Evolutionary conservation across 768 basidiomycete species (phyloP).

Genomic region (Paxillus ammoniavirescens): DNA sequence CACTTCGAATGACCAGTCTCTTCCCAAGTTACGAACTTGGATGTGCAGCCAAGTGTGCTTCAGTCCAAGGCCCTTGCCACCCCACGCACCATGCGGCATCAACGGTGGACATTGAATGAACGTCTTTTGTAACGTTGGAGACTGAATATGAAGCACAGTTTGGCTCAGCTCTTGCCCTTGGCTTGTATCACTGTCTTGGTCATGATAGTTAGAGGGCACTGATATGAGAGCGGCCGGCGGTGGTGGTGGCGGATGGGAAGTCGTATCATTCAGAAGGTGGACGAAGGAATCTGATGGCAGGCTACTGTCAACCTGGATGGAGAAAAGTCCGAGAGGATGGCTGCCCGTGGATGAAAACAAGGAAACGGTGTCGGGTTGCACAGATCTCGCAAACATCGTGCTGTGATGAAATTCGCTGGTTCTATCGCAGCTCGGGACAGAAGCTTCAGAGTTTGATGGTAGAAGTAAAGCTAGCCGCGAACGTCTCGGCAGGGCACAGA

Average conservation of each 20-base stretch:
- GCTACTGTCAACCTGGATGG: conserved; percentile 41
- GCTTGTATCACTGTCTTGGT: conserved; percentile 30
- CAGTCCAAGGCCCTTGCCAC: conserved; percentile 46
- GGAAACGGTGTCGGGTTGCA: conserved; percentile 66
- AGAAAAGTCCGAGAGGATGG: conserved; percentile 60
- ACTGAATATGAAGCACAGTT: conserved; percentile 77
- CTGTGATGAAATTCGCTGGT: conserved; percentile 11
- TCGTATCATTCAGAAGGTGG: conserved; percentile 59
- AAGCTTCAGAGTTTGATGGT: no score
- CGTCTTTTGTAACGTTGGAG: conserved; percentile 66
- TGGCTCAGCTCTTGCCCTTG: conserved; percentile 47
- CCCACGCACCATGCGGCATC: conserved; percentile 9
- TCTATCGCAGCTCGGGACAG: conserved; percentile 17
- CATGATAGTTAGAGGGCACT: conserved; percentile 33
- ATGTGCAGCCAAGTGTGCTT: conserved; percentile 74
- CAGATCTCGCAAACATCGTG: conserved; percentile 53
- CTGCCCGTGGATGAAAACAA: conserved; percentile 73
- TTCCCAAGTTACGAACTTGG: conserved; percentile 66
- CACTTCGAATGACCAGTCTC: conserved; percentile 74
- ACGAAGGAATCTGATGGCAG: conserved; percentile 64
- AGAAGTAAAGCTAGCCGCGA: no score
- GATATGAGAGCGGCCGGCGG: conserved; percentile 46
- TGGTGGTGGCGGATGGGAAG: conserved; percentile 46
- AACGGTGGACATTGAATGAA: conserved; percentile 63
- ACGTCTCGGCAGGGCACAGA: no score